A percentile compares a stretch with the other conserved stretches of the same genome.
Conservation (phyloP, 805 yeast species). For the Cyberlindnera misumaiensis region DNA sequence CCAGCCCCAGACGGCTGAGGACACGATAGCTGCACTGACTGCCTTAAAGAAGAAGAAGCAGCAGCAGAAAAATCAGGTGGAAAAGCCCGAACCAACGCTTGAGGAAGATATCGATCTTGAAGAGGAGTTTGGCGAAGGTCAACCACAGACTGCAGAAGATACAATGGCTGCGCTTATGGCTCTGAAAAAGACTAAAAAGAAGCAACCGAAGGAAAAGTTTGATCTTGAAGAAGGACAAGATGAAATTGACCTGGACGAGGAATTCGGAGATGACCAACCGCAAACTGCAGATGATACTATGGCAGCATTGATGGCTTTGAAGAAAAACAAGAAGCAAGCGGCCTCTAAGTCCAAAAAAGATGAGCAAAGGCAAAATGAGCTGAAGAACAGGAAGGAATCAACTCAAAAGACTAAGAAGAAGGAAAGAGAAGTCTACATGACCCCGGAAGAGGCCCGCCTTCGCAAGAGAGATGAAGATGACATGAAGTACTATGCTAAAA, state of each 20-base stretch:
- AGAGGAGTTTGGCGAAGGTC: conserved; percentile 22
- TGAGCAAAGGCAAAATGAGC: conserved; percentile 6
- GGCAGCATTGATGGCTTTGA: conserved; percentile 31
- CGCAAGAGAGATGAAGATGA: conserved; percentile 66
- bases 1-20: conserved; percentile 30
- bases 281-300: conserved; percentile 36
- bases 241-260: conserved; percentile 10
- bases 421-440: conserved; percentile 16
- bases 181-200: conserved; percentile 26
- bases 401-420: conserved; percentile 9
- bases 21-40: conserved; percentile 11
- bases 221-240: conserved; percentile 30
- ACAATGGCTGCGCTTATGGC: conserved; percentile 39
- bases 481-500: conserved; percentile 74
- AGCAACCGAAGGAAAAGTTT: conserved; percentile 13
- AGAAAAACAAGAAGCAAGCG: conserved; percentile 17
- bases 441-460: conserved; percentile 42
- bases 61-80: too few relatives aligned
- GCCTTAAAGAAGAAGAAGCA: conserved; percentile 10
- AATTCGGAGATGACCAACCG: conserved; percentile 1
- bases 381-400: conserved; percentile 7
- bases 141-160: conserved; percentile 33
- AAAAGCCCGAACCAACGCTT: conserved; percentile 7
- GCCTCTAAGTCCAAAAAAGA: conserved; percentile 16
- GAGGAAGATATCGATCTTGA: conserved; percentile 14